Percentiles rank a stretch among this genome's conserved stretches.
Evolutionary conservation across 139 green algal species (phyloP).

Genomic region (Tetraselmis chui): DNA sequence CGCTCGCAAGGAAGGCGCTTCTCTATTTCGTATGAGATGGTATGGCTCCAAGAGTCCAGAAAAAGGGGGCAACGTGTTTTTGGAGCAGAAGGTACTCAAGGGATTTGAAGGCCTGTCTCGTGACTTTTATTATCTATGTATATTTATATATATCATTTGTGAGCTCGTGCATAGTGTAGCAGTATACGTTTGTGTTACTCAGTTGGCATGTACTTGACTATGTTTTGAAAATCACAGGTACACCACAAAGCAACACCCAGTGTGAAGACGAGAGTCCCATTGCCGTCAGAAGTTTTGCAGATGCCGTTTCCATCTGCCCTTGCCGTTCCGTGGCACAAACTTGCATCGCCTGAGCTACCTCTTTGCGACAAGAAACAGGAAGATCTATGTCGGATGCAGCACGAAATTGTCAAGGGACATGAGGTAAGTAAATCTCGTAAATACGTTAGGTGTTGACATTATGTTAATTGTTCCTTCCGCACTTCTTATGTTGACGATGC

Average conservation of each 20-base stretch:
- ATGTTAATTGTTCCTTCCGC: background rate
- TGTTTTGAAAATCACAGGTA: background rate
- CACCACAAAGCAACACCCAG: background rate
- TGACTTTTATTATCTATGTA: too few species aligned
- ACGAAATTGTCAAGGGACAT: background rate
- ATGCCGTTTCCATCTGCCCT: background rate
- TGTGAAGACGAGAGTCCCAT: background rate
- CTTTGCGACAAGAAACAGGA: background rate
- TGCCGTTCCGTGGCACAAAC: background rate
- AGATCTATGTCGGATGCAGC: background rate
- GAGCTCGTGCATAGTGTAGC: too few species aligned
- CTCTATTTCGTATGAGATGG: slow-evolving; percentile 57
- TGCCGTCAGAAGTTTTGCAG: background rate
- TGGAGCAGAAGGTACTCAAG: background rate
- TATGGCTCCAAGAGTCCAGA: slow-evolving; percentile 24
- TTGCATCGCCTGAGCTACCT: background rate
- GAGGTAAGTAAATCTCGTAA: background rate
- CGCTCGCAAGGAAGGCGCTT: slow-evolving; percentile 44
- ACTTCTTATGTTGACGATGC: too few species aligned
- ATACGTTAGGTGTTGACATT: too few species aligned
- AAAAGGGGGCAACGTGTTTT: background rate
- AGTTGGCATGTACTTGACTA: too few species aligned
- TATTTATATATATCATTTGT: too few species aligned
- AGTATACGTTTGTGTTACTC: too few species aligned
- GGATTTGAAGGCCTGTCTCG: too few species aligned